These are phyloP conservation scores for Trichoderma virens DNA, from an alignment of 495 filamentous ascomycete species.

Conservation along the genomic window DNA sequence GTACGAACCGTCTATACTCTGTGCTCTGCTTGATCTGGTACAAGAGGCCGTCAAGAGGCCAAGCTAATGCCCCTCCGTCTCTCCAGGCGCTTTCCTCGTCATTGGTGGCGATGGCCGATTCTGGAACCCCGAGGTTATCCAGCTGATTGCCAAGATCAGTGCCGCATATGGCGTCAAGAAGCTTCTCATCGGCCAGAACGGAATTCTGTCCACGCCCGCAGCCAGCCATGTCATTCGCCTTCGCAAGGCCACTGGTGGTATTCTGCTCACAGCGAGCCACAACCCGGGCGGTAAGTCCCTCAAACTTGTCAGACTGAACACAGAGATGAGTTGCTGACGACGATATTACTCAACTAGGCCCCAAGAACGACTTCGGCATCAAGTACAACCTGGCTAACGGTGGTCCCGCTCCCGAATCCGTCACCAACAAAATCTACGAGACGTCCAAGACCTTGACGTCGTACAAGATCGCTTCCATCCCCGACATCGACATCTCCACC, in stretches of 20 bases:
- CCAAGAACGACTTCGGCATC: constrained; percentile 92
- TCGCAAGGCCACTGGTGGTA: constrained; percentile 89
- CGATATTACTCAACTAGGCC: constrained; percentile 47
- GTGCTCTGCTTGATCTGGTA: too few species aligned
- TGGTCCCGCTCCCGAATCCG: constrained; percentile 85
- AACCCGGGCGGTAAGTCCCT: constrained; percentile 82
- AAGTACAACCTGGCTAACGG: constrained; percentile 98
- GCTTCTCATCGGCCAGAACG: constrained; percentile 88
- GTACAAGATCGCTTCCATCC: constrained; percentile 86
- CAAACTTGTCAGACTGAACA: background rate
- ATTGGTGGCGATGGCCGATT: constrained; percentile 96
- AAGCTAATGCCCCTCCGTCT: background rate
- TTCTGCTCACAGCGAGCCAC: constrained; percentile 93
- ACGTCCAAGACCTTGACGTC: constrained; percentile 77
- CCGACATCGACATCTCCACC: constrained; percentile 72
- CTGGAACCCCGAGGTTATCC: constrained; percentile 93
- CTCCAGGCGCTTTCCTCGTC: constrained; percentile 73
- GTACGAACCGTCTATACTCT: too few species aligned
- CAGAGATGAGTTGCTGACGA: background rate
- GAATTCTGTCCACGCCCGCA: constrained; percentile 92
- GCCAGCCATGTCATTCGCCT: constrained; percentile 93
- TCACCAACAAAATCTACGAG: constrained; percentile 96
- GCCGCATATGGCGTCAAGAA: constrained; percentile 98
- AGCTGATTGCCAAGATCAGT: constrained; percentile 94
- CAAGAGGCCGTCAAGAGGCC: background rate